Percentiles rank a stretch among this genome's conserved stretches.
These are phyloP conservation scores for Aaosphaeria pasadenensis DNA, from an alignment of 2,329 filamentous ascomycete species.

Conservation along the genomic window DNA sequence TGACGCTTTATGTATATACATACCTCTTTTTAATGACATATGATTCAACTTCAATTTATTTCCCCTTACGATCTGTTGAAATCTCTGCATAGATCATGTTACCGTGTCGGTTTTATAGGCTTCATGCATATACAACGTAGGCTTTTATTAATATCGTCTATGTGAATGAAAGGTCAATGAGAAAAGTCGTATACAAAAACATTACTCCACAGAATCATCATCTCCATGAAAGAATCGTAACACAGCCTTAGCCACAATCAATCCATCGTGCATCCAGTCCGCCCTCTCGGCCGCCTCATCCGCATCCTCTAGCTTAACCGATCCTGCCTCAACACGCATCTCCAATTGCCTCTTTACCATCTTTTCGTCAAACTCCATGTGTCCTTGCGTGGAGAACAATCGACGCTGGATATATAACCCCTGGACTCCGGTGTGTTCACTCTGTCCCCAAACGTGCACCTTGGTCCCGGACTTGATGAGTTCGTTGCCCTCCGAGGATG, in stretches of 20 bases:
- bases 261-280: conserved; percentile 31
- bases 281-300: conserved; percentile 32
- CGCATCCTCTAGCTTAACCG: conserved; percentile 35
- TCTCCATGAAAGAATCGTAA: conserved; percentile 32
- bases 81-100: too few relatives aligned
- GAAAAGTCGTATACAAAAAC: background rate
- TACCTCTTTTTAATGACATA: too few relatives aligned
- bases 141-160: too few relatives aligned
- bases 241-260: conserved; percentile 26
- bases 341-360: conserved; percentile 48
- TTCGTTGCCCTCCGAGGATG: conserved; percentile 19
- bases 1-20: too few relatives aligned
- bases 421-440: conserved; percentile 45
- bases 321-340: conserved; percentile 42
- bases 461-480: conserved; percentile 33
- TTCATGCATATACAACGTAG: too few relatives aligned
- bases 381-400: conserved; percentile 48
- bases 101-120: too few relatives aligned
- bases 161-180: background rate
- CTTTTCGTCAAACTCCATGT: conserved; percentile 46
- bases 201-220: conserved; percentile 16
- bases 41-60: too few relatives aligned
- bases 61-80: too few relatives aligned
- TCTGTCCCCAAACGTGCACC: conserved; percentile 50
- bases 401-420: conserved; percentile 45